Evolutionary conservation across 176 grass and related monocot species (phyloP), one percentile per base, ranked within the genome.

Genomic region (Ensete ventricosum): DNA sequence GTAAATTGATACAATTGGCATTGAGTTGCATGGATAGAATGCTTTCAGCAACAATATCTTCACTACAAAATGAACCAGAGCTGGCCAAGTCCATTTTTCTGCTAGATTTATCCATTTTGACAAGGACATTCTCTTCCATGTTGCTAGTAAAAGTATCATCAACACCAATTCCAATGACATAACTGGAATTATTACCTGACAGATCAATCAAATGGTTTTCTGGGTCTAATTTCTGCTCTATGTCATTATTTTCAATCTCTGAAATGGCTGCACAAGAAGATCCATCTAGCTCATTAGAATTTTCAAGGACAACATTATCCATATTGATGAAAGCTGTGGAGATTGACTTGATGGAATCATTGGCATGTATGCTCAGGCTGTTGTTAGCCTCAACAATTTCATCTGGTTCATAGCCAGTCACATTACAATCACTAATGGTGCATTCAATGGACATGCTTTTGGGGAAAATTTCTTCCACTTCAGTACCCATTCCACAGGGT

Each of bases 221-320:
- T 8, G 60, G 24, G 71, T 62, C 54, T 29, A 55, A 49, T 53
- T 74, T 82, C 53, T 29, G 76, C 53, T 89, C 82, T 49, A 69
- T 84, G 26, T 53, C 77, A 76, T 34, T 79, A 50, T 89, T 81
- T 75, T 78, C 88, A 58, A 85, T 71, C 77, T 87, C 64, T 58
- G 67, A 53, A 83, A 78, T 81, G 26, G 75, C 17, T 6, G 71
- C 60, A 64, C 1, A 19, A 8, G 74, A 89, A 69, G 49, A 11
- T 52, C 82, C 64, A 84, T 50, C 58, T 34, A 70, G 52, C 13
- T 60, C 78, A 53, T 57, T 53, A 73, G 9, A 16, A 62, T 19
- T 72, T 58, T 72, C 27, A 16, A 11, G 43, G 1, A 55, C 69
- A 51, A 25, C 13, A 14, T 17, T 72, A 64, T 83, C 77, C 57